Conservation (phyloP, 2,329 filamentous ascomycete species). For the Exophiala phaeomuriformis region DNA sequence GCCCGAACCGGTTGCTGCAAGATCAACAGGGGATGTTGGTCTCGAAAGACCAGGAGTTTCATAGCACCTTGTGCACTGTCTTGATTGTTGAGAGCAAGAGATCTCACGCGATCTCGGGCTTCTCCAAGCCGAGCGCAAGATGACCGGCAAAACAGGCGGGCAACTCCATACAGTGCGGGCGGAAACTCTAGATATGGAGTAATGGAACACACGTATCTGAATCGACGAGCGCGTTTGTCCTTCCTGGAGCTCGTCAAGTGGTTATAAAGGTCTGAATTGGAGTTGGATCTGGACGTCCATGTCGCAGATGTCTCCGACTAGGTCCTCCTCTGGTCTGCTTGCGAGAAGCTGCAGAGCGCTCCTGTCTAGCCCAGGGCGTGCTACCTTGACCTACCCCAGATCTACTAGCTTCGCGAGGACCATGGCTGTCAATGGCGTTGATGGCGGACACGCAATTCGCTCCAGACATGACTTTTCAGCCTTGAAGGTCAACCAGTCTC, state of each 20-base stretch:
- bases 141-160: neutral
- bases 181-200: neutral
- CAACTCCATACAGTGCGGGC: neutral
- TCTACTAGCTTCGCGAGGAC: neutral
- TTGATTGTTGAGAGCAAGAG: too few relatives aligned
- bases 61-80: too few relatives aligned
- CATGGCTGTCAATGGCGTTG: slow-evolving; percentile 16
- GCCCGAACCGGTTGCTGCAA: too few relatives aligned
- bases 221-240: too few relatives aligned
- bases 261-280: too few relatives aligned
- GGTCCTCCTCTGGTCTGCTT: neutral
- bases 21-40: too few relatives aligned
- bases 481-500: slow-evolving; percentile 26
- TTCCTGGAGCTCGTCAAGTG: too few relatives aligned
- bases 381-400: neutral
- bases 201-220: too few relatives aligned
- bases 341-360: neutral
- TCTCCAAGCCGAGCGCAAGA: neutral
- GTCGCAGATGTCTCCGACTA: neutral
- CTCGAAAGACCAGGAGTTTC: too few relatives aligned
- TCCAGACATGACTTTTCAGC: slow-evolving; percentile 22
- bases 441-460: slow-evolving; percentile 18
- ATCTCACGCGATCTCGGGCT: neutral
- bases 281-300: neutral
- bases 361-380: neutral